These are phyloP conservation scores for Inga leiocalycina DNA, from an alignment of 306 rosid genomes.

Conservation along the genomic window DNA sequence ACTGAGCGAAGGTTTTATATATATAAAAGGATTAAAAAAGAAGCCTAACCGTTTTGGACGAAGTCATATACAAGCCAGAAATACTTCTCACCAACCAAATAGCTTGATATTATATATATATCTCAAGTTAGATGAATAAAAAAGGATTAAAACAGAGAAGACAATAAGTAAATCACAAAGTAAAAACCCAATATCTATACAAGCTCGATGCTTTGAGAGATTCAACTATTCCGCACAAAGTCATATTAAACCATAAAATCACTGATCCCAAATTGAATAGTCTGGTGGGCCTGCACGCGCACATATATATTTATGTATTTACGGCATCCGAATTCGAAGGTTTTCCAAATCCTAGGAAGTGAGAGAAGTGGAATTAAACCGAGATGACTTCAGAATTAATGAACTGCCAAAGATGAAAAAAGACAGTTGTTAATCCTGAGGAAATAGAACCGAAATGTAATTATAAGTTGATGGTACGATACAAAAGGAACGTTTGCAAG, in stretches of 20 bases:
- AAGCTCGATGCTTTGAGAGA: background rate
- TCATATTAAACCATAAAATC: background rate
- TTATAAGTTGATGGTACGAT: background rate
- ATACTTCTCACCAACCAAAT: background rate
- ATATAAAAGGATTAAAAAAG: background rate
- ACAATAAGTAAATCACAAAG: background rate
- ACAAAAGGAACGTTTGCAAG: background rate
- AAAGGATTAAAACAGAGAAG: background rate
- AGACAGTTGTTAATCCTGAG: background rate
- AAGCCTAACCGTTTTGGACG: background rate
- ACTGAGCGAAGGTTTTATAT: background rate
- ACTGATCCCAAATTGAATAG: background rate
- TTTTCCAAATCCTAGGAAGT: background rate
- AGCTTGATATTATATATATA: too few species aligned
- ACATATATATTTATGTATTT: too few species aligned
- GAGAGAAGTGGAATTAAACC: background rate
- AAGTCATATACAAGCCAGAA: background rate
- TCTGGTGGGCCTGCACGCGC: background rate
- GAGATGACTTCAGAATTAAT: background rate
- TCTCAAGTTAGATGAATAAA: background rate
- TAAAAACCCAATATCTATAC: background rate
- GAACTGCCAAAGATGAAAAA: background rate
- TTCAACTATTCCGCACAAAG: background rate
- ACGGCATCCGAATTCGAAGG: background rate
- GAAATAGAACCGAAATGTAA: constrained; percentile 4